phyloP scores from a whole-genome alignment of 768 basidiomycete genomes.

The Leccinum subtestaceum region DNA sequence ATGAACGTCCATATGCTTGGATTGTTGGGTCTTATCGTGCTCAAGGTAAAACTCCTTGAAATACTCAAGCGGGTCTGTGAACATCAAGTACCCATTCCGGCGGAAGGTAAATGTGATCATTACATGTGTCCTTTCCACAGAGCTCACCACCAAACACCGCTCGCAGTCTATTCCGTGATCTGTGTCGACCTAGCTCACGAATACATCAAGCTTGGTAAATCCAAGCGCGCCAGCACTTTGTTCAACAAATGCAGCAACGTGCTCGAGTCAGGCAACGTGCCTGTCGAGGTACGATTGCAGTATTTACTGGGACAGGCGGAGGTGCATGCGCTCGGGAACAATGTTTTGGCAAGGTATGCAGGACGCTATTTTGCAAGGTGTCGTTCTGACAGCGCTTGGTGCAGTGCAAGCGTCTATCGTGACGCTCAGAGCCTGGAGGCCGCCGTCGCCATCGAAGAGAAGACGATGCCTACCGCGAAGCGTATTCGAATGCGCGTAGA shows the following conservation, averaged over 20 bases:
- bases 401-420: slow-evolving; percentile 52
- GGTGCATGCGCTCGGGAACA: slow-evolving; percentile 57
- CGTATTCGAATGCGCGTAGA: slow-evolving; percentile 59
- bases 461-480: slow-evolving; percentile 46
- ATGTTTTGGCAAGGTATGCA: slow-evolving; percentile 56
- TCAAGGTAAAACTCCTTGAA: slow-evolving; percentile 66
- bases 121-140: neutral
- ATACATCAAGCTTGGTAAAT: slow-evolving; percentile 75
- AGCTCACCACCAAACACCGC: neutral
- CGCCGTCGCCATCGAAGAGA: slow-evolving; percentile 41
- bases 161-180: slow-evolving; percentile 54
- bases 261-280: slow-evolving; percentile 43
- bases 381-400: slow-evolving; percentile 1
- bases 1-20: slow-evolving; percentile 62
- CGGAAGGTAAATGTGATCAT: slow-evolving; percentile 43
- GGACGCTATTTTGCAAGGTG: neutral
- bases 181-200: slow-evolving; percentile 78
- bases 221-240: slow-evolving; percentile 59
- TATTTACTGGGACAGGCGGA: slow-evolving; percentile 69
- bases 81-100: slow-evolving; percentile 37
- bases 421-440: slow-evolving; percentile 55
- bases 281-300: slow-evolving; percentile 50
- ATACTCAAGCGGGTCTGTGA: slow-evolving; percentile 61
- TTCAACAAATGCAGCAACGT: slow-evolving; percentile 55
- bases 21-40: slow-evolving; percentile 60